Conservation (phyloP, 305 asterid genomes). For the Solanum chacoense region DNA sequence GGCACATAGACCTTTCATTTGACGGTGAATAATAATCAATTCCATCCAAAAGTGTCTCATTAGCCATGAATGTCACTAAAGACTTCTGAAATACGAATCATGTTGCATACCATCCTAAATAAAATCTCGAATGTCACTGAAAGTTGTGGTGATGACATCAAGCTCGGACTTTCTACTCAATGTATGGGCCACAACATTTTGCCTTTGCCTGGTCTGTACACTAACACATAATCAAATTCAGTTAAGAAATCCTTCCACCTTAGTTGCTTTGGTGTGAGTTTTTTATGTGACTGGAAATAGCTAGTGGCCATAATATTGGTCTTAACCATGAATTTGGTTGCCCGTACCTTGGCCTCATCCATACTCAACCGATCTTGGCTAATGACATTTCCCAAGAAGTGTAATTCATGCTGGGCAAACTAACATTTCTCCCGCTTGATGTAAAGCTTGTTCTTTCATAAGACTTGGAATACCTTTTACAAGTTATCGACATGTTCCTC, state of each 20-base stretch:
- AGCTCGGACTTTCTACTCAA: accelerated
- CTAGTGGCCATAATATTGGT: neutral
- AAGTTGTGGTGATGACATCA: neutral
- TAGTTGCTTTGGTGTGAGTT: neutral
- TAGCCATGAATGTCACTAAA: neutral
- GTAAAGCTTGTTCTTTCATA: neutral
- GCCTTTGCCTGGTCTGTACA: neutral
- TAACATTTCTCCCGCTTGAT: neutral
- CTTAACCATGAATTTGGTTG: neutral
- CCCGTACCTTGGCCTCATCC: neutral
- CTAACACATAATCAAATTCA: neutral
- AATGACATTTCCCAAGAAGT: neutral
- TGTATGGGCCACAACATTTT: neutral
- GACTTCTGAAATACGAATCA: neutral
- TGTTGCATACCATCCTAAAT: neutral
- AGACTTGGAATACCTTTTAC: neutral
- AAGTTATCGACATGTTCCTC: neutral
- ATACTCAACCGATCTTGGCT: neutral
- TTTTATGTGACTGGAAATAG: neutral
- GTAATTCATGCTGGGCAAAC: neutral
- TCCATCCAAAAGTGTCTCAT: neutral
- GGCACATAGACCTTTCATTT: neutral
- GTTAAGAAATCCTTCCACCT: neutral
- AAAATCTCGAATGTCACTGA: neutral
- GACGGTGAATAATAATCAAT: no score